These are phyloP conservation scores for Fusarium sororula DNA, from an alignment of 2,329 filamentous ascomycete species.

Conservation along the genomic window DNA sequence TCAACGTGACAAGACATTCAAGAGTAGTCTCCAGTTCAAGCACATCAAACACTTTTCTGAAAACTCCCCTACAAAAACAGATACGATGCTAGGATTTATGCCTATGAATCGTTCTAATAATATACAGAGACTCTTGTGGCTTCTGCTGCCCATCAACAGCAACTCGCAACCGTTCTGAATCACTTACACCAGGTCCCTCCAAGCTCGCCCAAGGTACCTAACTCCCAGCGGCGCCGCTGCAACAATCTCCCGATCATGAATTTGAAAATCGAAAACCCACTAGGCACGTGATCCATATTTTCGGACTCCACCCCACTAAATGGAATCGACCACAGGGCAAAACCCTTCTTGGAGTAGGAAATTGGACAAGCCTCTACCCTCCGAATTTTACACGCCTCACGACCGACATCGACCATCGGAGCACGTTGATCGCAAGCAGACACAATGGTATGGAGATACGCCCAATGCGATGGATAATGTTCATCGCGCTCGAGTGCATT, in stretches of 20 bases:
- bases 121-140: background rate
- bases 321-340: conserved; percentile 20
- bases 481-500: conserved; percentile 22
- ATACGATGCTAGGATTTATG: rapidly evolving
- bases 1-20: background rate
- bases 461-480: conserved; percentile 32
- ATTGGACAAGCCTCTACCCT: conserved; percentile 52
- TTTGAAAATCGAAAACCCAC: background rate
- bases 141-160: background rate
- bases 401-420: conserved; percentile 55
- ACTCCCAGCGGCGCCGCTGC: background rate
- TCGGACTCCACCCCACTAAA: conserved; percentile 44
- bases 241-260: conserved; percentile 21
- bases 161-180: background rate
- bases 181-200: background rate
- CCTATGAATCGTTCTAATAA: rapidly evolving
- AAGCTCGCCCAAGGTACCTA: background rate
- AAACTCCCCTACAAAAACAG: rapidly evolving
- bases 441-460: conserved; percentile 59
- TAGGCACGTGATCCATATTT: conserved; percentile 35
- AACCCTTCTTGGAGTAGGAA: conserved; percentile 55
- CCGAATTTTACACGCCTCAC: conserved; percentile 52
- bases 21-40: background rate
- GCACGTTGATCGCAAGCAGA: conserved; percentile 62
- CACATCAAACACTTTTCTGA: background rate